Evolutionary conservation across 768 basidiomycete species (phyloP), one percentile per base, ranked within the genome.

Genomic region (Pisolithus tinctorius): DNA sequence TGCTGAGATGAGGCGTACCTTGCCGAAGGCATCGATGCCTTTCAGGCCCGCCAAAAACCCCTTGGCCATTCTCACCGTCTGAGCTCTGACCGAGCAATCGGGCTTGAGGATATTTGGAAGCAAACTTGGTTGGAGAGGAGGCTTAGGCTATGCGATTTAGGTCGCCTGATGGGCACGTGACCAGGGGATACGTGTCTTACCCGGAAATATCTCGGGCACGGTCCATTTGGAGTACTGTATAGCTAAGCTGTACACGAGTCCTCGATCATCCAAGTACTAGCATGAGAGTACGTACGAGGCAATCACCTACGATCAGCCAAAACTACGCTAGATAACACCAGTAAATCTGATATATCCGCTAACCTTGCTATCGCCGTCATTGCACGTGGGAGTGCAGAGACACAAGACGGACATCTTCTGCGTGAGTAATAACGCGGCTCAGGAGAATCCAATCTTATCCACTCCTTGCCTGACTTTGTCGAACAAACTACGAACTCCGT

Each of bases 21-120:
- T 99, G 55, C 96, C 96, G 77, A 99, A 99, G 70, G 96, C 96
- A 76, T 99, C 96, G 49, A 98, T 79, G 65, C 93, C 91, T 67
- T 89, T 93, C 61, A 98, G 77, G 58, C 76, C 78, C 45, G 76
- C 78, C 63, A 91, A 77, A 58, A 90, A 70, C 57, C 86, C 83
- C 71, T 85, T 91, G 58, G 87, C 86, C 86, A 88, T 88, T 48
- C 44, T 49, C 48, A 50, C 61, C 47, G 59, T 53, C 55, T 51
- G 54, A 55, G 53, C 56, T 60, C 53, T 55, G 38, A 43, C 54
- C 53, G 49, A 55, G 45, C 48, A 52, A 55, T 57, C 55, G 46
- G 52, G 47, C 34, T 34, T 34, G 47, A 51, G 49, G 40, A 40
- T 39, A 52, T 55, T 8, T 42, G 38, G 53, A 51, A 37, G 37